phyloP scores from a whole-genome alignment of 805 yeast genomes.

The Lachancea meyersii region DNA sequence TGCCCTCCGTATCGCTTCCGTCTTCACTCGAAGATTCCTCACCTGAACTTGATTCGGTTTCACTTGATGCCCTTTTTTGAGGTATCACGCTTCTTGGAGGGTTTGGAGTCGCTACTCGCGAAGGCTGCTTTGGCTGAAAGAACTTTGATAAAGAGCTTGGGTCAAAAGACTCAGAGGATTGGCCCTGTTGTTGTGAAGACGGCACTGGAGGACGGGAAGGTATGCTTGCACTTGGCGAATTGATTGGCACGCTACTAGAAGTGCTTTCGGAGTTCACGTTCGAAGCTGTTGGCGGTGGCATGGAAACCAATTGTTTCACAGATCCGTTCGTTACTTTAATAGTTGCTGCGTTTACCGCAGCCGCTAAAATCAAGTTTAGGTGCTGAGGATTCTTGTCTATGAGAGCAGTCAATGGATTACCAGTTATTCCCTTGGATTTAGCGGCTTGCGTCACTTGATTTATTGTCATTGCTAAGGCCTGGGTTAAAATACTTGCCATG shows the following conservation, averaged over 20 bases:
- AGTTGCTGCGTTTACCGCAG: slow-evolving; percentile 76
- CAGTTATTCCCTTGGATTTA: slow-evolving; percentile 72
- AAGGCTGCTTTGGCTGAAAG: slow-evolving; percentile 32
- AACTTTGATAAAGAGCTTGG: slow-evolving; percentile 33
- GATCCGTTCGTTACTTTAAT: slow-evolving; percentile 51
- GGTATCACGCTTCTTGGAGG: slow-evolving; percentile 7
- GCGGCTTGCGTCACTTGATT: slow-evolving; percentile 87
- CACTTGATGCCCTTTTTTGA: slow-evolving; percentile 7
- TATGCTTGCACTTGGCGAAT: not conserved
- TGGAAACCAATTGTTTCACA: slow-evolving; percentile 37
- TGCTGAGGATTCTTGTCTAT: slow-evolving; percentile 79
- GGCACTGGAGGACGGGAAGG: not conserved
- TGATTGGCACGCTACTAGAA: not conserved
- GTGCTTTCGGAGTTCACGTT: not conserved
- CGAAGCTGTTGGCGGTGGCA: slow-evolving; percentile 21
- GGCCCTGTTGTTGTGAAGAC: slow-evolving; percentile 1
- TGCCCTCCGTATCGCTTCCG: slow-evolving; percentile 10
- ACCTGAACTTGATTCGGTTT: slow-evolving; percentile 11
- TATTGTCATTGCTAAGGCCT: slow-evolving; percentile 87
- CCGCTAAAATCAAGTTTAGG: slow-evolving; percentile 68
- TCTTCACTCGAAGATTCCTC: slow-evolving; percentile 8
- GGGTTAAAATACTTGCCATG: slow-evolving; percentile 78
- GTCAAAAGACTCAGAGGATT: slow-evolving; percentile 25
- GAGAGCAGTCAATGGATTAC: slow-evolving; percentile 69
- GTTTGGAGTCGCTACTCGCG: slow-evolving; percentile 12